Percentiles rank a stretch among this genome's conserved stretches.
Conservation (phyloP, 345 rosid species). For the Aurinia saxatilis region DNA sequence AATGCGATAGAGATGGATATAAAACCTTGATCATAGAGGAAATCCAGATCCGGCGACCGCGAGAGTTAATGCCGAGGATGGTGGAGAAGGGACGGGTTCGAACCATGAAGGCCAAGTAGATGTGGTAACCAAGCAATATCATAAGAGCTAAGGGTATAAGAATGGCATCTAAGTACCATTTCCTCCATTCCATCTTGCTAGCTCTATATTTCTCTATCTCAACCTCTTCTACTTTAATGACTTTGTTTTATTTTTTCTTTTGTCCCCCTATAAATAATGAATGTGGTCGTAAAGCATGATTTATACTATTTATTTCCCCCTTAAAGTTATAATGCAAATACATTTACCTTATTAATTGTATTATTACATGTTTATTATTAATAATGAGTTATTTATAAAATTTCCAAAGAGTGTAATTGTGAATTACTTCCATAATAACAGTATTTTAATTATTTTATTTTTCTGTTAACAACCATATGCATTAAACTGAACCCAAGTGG, state of each 20-base stretch:
- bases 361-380: too few species aligned
- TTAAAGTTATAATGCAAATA: too few species aligned
- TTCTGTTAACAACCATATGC: too few species aligned
- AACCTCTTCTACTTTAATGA: background rate
- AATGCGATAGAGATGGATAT: background rate
- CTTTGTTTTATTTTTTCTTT: background rate
- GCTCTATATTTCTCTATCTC: background rate
- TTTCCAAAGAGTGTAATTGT: too few species aligned
- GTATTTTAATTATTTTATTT: too few species aligned
- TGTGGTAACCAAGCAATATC: conserved; percentile 43
- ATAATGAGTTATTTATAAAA: too few species aligned
- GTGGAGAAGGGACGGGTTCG: conserved; percentile 64
- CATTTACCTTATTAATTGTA: too few species aligned
- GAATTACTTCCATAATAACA: too few species aligned
- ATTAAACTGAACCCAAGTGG: too few species aligned
- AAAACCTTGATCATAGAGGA: conserved; percentile 71
- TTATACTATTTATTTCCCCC: background rate
- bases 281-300: background rate
- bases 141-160: conserved; percentile 58
- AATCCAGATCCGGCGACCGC: conserved; percentile 62
- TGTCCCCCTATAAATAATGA: background rate
- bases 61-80: conserved; percentile 61
- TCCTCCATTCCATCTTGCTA: conserved; percentile 24
- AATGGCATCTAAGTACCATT: conserved; percentile 54
- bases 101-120: conserved; percentile 60